A percentile compares a stretch with the other conserved stretches of the same genome.
These are phyloP conservation scores for Saccharomycopsis malanga DNA, from an alignment of 805 yeast genomes.

Conservation along the genomic window DNA sequence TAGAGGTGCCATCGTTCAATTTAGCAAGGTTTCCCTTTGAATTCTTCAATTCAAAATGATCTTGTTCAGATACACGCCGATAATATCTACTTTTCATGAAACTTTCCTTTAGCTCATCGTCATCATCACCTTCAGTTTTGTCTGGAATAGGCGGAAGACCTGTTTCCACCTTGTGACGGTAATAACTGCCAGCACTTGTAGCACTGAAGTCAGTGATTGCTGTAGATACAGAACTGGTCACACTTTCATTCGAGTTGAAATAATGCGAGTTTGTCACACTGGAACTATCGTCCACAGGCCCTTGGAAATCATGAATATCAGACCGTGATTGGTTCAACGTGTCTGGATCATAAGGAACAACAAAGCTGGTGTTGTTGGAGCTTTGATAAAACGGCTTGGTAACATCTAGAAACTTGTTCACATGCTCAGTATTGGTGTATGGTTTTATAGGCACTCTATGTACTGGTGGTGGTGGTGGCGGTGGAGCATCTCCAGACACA, in stretches of 20 bases:
- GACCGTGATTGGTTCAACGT: slow-evolving; percentile 27
- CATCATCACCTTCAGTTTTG: slow-evolving; percentile 5
- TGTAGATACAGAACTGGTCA: slow-evolving; percentile 30
- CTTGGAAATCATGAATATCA: slow-evolving; percentile 5
- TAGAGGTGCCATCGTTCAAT: slow-evolving; percentile 4
- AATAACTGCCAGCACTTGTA: slow-evolving; percentile 80
- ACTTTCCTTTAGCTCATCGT: slow-evolving; percentile 22
- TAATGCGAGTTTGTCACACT: slow-evolving; percentile 13
- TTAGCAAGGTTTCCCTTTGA: slow-evolving; percentile 11
- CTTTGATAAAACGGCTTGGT: not conserved
- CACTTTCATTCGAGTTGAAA: slow-evolving; percentile 20
- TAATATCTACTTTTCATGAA: slow-evolving; percentile 20
- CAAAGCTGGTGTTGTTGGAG: slow-evolving; percentile 22
- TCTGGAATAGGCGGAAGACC: slow-evolving; percentile 3
- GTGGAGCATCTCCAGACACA: slow-evolving; percentile 7
- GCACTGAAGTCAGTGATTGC: slow-evolving; percentile 67
- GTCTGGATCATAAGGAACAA: slow-evolving; percentile 30
- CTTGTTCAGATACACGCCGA: slow-evolving; percentile 14
- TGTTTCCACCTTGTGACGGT: slow-evolving; percentile 51
- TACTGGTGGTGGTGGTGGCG: slow-evolving; percentile 22
- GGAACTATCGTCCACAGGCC: slow-evolving; percentile 14
- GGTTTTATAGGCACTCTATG: slow-evolving; percentile 16
- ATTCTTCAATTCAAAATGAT: slow-evolving; percentile 11
- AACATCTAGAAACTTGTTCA: not conserved
- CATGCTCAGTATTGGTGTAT: not conserved